phyloP scores from a whole-genome alignment of 139 green algal genomes.

The Micractinium sp. region DNA sequence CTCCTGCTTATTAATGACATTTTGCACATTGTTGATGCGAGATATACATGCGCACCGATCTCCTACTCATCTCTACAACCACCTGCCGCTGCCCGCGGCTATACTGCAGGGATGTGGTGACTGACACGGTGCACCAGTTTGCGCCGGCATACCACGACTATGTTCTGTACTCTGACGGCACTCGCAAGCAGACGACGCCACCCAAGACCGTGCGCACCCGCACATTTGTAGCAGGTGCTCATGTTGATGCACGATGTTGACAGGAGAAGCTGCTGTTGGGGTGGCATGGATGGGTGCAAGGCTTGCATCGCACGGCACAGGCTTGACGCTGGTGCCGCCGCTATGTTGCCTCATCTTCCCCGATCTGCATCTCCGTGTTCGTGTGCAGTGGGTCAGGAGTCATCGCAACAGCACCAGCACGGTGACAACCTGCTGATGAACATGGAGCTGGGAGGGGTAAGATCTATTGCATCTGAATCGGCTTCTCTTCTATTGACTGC shows the following conservation, averaged over 20 bases:
- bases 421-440: slow-evolving; percentile 53
- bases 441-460: slow-evolving; percentile 56
- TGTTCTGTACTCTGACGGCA: slow-evolving; percentile 87
- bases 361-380: neutral
- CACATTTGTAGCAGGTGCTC: slow-evolving; percentile 36
- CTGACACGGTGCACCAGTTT: slow-evolving; percentile 93
- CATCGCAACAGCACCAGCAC: slow-evolving; percentile 22
- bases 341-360: neutral
- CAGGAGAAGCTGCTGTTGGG: neutral
- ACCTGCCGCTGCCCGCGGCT: neutral
- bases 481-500: neutral
- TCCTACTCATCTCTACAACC: neutral
- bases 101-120: slow-evolving; percentile 78
- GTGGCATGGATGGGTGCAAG: neutral
- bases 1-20: neutral
- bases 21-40: too few relatives aligned
- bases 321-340: too few relatives aligned
- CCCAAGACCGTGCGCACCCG: slow-evolving; percentile 43
- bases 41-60: neutral
- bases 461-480: neutral
- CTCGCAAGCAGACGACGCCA: slow-evolving; percentile 55
- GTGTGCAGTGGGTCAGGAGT: slow-evolving; percentile 42
- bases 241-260: neutral
- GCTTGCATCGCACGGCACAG: neutral
- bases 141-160: slow-evolving; percentile 93